Percentiles rank a stretch among this genome's conserved stretches.
These are phyloP conservation scores for Gymnopus androsaceus DNA, from an alignment of 1,284 basidiomycete genomes.

Conservation along the genomic window DNA sequence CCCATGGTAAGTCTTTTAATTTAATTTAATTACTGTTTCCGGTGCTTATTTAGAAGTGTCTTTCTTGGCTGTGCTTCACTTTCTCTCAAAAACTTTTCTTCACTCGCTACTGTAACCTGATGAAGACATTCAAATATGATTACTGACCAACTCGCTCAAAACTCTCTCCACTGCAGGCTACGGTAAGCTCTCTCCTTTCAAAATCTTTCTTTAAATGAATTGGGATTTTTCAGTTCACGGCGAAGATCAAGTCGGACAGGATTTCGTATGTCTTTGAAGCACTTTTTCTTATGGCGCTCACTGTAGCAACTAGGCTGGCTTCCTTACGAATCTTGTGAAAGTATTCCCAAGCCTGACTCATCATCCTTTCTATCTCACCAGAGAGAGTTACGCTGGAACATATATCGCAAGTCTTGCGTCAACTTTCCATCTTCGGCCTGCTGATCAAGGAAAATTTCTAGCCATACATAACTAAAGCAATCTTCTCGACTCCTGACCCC, in stretches of 20 bases:
- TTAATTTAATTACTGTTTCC: too few relatives aligned
- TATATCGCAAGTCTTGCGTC: constrained; percentile 52
- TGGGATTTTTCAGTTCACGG: constrained; percentile 56
- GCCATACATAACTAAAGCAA: constrained; percentile 75
- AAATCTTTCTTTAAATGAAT: too few relatives aligned
- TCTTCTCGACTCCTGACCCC: constrained; percentile 59
- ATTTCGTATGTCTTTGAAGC: constrained; percentile 55
- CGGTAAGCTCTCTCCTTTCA: too few relatives aligned
- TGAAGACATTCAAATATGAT: too few relatives aligned
- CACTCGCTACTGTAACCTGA: too few relatives aligned
- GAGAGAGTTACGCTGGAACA: constrained; percentile 69
- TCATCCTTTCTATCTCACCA: constrained; percentile 62
- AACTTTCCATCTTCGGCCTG: constrained; percentile 1
- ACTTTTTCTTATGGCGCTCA: neutral
- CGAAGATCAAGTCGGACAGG: constrained; percentile 67
- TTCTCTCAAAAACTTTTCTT: too few relatives aligned
- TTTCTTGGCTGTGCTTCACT: too few relatives aligned
- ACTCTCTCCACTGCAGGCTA: too few relatives aligned
- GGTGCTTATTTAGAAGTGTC: too few relatives aligned
- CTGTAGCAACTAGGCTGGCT: constrained; percentile 51
- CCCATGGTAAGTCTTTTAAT: too few relatives aligned
- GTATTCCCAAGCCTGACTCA: constrained; percentile 64
- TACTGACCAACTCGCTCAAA: too few relatives aligned
- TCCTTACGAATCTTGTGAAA: constrained; percentile 63
- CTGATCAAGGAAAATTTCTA: constrained; percentile 28